Conservation (phyloP, 768 basidiomycete genomes). For the Xerocomellus amylosporus region DNA sequence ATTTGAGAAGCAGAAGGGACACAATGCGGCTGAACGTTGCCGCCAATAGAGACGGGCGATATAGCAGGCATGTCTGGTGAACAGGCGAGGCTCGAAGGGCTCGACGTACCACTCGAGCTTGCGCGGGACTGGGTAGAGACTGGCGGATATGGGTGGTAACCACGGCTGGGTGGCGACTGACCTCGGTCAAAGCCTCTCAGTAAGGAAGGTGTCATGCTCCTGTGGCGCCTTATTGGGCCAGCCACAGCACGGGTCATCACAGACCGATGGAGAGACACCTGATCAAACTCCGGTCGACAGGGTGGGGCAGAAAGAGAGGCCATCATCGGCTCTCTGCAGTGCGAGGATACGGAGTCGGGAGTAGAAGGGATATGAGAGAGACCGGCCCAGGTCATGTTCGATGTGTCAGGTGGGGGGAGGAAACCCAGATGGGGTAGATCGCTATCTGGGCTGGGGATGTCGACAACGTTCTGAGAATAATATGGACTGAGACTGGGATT, state of each 20-base stretch:
- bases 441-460: slow-evolving; percentile 18
- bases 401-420: slow-evolving; percentile 21
- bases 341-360: slow-evolving; percentile 22
- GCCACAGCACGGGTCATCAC: slow-evolving; percentile 32
- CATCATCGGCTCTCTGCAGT: slow-evolving; percentile 47
- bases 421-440: slow-evolving; percentile 22
- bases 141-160: slow-evolving; percentile 56
- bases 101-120: slow-evolving; percentile 28
- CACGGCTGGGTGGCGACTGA: slow-evolving; percentile 45
- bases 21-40: slow-evolving; percentile 21
- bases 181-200: slow-evolving; percentile 50
- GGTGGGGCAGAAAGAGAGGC: slow-evolving; percentile 55
- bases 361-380: slow-evolving; percentile 14
- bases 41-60: slow-evolving; percentile 18
- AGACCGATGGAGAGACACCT: slow-evolving; percentile 27
- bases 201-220: slow-evolving; percentile 74
- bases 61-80: slow-evolving; percentile 29
- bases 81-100: slow-evolving; percentile 28
- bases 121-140: slow-evolving; percentile 29
- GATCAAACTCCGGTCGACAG: slow-evolving; percentile 65
- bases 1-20: slow-evolving; percentile 19
- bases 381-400: slow-evolving; percentile 26
- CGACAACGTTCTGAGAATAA: slow-evolving; percentile 19
- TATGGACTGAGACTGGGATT: slow-evolving; percentile 23
- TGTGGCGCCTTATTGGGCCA: slow-evolving; percentile 67